Evolutionary conservation across 805 yeast genomes (phyloP), one percentile per base, ranked within the genome.

Genomic region (Groenewaldozyma tartarivorans): DNA sequence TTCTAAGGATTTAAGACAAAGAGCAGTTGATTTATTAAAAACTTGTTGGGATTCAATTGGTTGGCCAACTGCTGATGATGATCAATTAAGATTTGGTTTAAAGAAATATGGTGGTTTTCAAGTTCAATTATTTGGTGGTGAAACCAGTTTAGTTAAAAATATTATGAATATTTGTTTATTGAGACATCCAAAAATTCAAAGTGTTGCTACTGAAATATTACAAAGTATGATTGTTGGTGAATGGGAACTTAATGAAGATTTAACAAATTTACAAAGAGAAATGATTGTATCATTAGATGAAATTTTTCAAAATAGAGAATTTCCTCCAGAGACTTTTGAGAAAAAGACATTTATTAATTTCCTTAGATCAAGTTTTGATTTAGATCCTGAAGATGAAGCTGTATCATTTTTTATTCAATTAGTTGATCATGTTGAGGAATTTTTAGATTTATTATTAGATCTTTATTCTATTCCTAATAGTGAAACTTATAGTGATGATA

Each of bases 401-500:
- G 75, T 69, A 46, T 63, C 63, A 30, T 74, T 77, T 42, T 66
- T 80, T 40, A 69, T 68, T 42, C 74, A 72, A 33, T 51, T 83
- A 30, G 60, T 75, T 20, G 46, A 48, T 19, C 46, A 54, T 18
- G 39, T 57, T 16, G 51, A 57, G 19, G 79, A 75, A 19, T 82
- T 83, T 59, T 61, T 84, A 43, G 75, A 69, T 40, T 74, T 77
- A 13, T 68, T 82, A 53, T 69, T 75, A 46, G 85, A 82, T 52
- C 72, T 81, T 51, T 74, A 74, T 50, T 71, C 74, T 43, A 85
- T 86, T 43, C 95, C 95, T 11, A 71, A 69, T 36, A 87, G 87
- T 16, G 78, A 78, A 33, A 94, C 85, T 53, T 87, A 81, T 59
- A 90, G 82, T 52, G 90, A 83, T 57, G 95, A 86, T 59, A 69